Evolutionary conservation across 108 stramenopile species (phyloP).

Genomic region (Nitzschia sp.): DNA sequence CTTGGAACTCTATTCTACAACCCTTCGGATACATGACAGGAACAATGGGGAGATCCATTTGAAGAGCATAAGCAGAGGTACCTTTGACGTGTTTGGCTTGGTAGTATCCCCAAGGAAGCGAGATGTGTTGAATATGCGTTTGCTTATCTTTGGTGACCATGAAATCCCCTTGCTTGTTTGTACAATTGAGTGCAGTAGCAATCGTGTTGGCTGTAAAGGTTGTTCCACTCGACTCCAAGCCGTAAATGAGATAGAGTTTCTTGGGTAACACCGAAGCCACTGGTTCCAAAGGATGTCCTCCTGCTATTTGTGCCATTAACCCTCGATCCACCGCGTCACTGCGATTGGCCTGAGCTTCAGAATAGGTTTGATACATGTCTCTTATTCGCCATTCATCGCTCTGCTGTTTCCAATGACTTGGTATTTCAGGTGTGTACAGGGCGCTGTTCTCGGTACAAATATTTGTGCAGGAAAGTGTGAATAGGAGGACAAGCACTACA

Average conservation of each 20-base stretch:
- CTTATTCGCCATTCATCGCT: no score
- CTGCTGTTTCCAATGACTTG: no score
- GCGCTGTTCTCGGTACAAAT: no score
- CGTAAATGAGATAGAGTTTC: not conserved
- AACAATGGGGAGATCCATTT: not conserved
- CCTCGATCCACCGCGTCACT: not conserved
- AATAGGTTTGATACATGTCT: no score
- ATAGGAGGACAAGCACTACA: no score
- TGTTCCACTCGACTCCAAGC: constrained; percentile 6
- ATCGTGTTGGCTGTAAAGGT: constrained; percentile 11
- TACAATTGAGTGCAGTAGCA: not conserved
- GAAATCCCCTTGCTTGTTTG: not conserved
- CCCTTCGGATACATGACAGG: not conserved
- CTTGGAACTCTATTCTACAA: not conserved
- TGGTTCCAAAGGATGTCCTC: not conserved
- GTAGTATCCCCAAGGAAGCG: not conserved
- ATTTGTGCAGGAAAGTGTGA: no score
- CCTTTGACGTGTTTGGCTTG: not conserved
- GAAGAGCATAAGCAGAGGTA: not conserved
- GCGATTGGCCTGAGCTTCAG: no score
- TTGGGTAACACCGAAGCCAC: constrained; percentile 2
- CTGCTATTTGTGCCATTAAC: not conserved
- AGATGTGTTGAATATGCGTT: not conserved
- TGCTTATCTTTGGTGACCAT: not conserved
- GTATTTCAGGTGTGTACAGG: no score